These are phyloP conservation scores for Porphyrellus cyaneotinctus DNA, from an alignment of 768 basidiomycete species.

Conservation along the genomic window DNA sequence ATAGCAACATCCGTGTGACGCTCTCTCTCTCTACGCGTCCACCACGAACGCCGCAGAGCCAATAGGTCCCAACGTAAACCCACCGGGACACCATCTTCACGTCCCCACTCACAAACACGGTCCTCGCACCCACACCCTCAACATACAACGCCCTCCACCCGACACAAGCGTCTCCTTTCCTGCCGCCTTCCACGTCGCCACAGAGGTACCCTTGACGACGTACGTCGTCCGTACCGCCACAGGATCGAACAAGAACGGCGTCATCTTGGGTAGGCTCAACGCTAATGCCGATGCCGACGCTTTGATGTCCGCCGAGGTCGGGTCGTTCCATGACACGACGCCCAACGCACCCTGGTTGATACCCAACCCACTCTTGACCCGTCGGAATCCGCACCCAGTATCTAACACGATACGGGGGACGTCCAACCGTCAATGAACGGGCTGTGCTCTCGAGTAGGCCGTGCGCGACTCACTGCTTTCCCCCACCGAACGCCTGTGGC, in stretches of 20 bases:
- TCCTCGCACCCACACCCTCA: not conserved
- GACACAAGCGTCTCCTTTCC: slow-evolving; percentile 42
- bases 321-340: slow-evolving; percentile 48
- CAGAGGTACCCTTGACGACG: slow-evolving; percentile 40
- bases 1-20: too few relatives aligned
- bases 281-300: slow-evolving; percentile 40
- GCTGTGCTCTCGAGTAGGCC: too few relatives aligned
- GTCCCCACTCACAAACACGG: slow-evolving; percentile 18
- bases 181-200: slow-evolving; percentile 45
- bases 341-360: not conserved
- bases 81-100: not conserved
- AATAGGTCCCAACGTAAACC: slow-evolving; percentile 25
- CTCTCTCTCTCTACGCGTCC: too few relatives aligned
- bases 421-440: too few relatives aligned
- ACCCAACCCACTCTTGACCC: too few relatives aligned
- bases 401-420: too few relatives aligned
- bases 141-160: too few relatives aligned
- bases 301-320: slow-evolving; percentile 51
- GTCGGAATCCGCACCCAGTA: too few relatives aligned
- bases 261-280: slow-evolving; percentile 18
- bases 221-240: slow-evolving; percentile 38
- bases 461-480: too few relatives aligned
- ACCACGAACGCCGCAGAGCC: slow-evolving; percentile 22
- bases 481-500: too few relatives aligned
- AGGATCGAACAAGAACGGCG: slow-evolving; percentile 17